phyloP scores from a whole-genome alignment of 805 yeast genomes.

The Kazachstania martiniae region DNA sequence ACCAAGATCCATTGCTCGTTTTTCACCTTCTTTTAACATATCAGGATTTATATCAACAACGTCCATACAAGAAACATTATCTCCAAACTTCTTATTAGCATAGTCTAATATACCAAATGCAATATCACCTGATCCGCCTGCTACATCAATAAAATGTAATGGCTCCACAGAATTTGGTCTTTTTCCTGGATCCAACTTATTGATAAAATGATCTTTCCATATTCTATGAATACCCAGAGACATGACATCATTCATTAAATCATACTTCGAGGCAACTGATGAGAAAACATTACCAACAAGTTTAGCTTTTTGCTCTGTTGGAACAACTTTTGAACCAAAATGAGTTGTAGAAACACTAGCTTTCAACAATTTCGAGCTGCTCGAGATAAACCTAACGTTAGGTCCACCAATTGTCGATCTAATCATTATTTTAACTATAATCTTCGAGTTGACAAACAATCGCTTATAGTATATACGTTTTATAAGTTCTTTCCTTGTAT shows the following conservation, averaged over 20 bases:
- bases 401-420: no score
- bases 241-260: conserved; percentile 97
- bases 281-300: conserved; percentile 82
- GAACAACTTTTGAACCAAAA: conserved; percentile 82
- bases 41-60: conserved; percentile 93
- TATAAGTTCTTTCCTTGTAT: no score
- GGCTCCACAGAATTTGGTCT: conserved; percentile 76
- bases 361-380: no score
- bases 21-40: conserved; percentile 88
- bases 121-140: conserved; percentile 98
- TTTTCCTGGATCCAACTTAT: conserved; percentile 83
- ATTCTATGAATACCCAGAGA: conserved; percentile 88
- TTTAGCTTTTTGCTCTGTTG: conserved; percentile 68
- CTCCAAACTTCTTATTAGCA: conserved; percentile 70
- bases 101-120: conserved; percentile 92
- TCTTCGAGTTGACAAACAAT: no score
- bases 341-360: conserved; percentile 43
- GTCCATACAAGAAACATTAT: conserved; percentile 68
- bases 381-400: no score
- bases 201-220: conserved; percentile 89
- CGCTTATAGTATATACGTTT: no score
- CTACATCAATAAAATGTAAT: conserved; percentile 83
- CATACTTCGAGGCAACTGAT: conserved; percentile 89
- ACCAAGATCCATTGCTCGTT: conserved; percentile 52
- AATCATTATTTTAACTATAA: no score